Evolutionary conservation across 495 filamentous ascomycete species (phyloP).

Genomic region (Chaetomium fimeti): DNA sequence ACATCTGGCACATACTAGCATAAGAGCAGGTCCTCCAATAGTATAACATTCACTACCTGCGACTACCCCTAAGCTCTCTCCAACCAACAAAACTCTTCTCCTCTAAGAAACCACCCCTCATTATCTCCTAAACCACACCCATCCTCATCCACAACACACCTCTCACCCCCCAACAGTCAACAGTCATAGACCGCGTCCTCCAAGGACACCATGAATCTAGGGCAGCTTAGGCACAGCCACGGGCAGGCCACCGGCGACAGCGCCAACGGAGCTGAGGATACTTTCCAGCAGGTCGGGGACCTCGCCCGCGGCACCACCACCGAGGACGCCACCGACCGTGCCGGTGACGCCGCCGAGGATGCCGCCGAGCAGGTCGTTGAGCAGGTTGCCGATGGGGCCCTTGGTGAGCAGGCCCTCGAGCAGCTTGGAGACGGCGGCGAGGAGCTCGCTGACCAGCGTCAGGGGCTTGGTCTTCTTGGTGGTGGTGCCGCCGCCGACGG

Average conservation of each 20-base stretch:
- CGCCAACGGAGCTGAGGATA: conserved; percentile 14
- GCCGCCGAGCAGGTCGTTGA: conserved; percentile 11
- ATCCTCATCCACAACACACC: too few relatives aligned
- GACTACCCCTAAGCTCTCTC: background rate
- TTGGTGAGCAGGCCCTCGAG: conserved; percentile 7
- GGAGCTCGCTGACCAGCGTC: conserved; percentile 1
- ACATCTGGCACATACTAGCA: too few relatives aligned
- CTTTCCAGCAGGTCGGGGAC: conserved; percentile 12
- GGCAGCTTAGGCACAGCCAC: background rate
- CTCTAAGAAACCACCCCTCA: background rate
- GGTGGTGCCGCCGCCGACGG: background rate
- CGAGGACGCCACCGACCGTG: background rate
- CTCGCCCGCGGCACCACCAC: background rate
- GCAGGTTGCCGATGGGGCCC: conserved; percentile 7
- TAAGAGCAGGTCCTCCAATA: background rate
- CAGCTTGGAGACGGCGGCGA: background rate
- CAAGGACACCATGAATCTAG: background rate
- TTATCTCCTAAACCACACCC: background rate
- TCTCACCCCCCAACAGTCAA: background rate
- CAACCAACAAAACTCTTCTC: background rate
- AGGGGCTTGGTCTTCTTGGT: background rate
- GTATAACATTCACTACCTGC: conserved; percentile 6
- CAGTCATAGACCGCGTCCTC: background rate
- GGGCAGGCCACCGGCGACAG: background rate
- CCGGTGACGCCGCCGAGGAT: background rate